phyloP scores from a whole-genome alignment of 805 yeast genomes.

The Metschnikowia hibisci region DNA sequence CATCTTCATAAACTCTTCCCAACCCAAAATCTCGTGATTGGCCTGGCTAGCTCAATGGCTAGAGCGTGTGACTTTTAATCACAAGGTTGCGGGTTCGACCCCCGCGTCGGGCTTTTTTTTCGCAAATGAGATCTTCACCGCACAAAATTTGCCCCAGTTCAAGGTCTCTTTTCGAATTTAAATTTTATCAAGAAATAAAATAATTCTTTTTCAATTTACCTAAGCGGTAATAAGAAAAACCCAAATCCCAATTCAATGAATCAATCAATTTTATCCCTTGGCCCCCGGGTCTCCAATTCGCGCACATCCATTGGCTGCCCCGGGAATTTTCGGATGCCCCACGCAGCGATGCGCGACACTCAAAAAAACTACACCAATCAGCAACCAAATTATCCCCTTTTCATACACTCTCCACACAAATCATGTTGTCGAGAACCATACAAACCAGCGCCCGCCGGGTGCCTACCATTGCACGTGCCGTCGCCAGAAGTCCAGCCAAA shows the following conservation, averaged over 20 bases:
- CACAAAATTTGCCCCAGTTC: too few species aligned
- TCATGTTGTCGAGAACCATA: slow-evolving; percentile 35
- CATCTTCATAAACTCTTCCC: too few species aligned
- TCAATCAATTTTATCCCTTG: too few species aligned
- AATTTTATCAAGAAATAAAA: too few species aligned
- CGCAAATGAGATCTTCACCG: too few species aligned
- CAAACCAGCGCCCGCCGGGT: slow-evolving; percentile 28
- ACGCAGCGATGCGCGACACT: slow-evolving; percentile 5
- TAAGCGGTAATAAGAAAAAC: too few species aligned
- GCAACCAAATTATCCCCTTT: slow-evolving; percentile 2
- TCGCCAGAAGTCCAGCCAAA: slow-evolving; percentile 8
- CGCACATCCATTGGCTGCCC: slow-evolving; percentile 19
- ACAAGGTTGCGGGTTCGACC: slow-evolving; percentile 28
- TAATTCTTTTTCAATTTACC: too few species aligned
- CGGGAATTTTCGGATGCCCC: slow-evolving; percentile 17
- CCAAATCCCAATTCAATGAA: too few species aligned
- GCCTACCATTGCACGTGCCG: slow-evolving; percentile 15
- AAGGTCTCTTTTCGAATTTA: too few species aligned
- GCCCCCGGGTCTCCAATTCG: slow-evolving; percentile 9
- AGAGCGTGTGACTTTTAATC: slow-evolving; percentile 29
- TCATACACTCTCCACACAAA: slow-evolving; percentile 2
- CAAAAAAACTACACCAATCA: slow-evolving; percentile 5
- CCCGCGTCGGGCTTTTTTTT: slow-evolving; percentile 18
- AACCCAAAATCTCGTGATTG: neutral
- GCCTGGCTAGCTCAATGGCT: slow-evolving; percentile 34